phyloP scores from a whole-genome alignment of 129 eudicot species.

The Tagetes patula region DNA sequence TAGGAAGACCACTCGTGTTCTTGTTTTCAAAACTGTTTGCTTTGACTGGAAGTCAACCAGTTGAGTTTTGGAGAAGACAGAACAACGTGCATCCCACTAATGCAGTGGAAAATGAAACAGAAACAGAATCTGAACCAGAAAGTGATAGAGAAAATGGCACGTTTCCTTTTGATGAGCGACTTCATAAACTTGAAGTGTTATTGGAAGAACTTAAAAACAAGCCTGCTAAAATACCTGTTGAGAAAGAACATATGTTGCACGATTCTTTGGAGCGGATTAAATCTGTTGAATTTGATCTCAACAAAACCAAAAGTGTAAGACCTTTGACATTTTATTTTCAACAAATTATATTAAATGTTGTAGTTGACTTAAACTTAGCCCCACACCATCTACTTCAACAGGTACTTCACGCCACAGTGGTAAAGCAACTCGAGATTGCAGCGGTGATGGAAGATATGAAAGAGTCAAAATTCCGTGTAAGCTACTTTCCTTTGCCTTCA shows the following conservation, averaged over 20 bases:
- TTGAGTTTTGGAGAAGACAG: conserved; percentile 44
- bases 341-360: neutral
- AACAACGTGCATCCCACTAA: conserved; percentile 41
- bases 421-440: conserved; percentile 67
- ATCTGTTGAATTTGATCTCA: conserved; percentile 77
- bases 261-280: conserved; percentile 80
- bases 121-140: conserved; percentile 23
- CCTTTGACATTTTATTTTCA: conserved; percentile 17
- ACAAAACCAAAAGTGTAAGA: conserved; percentile 76
- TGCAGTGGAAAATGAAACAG: conserved; percentile 38
- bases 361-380: neutral
- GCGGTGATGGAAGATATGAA: conserved; percentile 52
- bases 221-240: conserved; percentile 58
- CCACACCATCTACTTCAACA: conserved; percentile 22
- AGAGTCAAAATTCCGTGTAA: conserved; percentile 58
- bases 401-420: conserved; percentile 69
- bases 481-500: conserved; percentile 25
- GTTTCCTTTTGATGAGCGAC: conserved; percentile 55
- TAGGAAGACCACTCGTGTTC: conserved; percentile 43
- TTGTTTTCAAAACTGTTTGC: conserved; percentile 41
- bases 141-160: conserved; percentile 26
- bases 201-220: conserved; percentile 60
- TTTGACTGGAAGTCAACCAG: conserved; percentile 34
- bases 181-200: conserved; percentile 52
- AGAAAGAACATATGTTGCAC: conserved; percentile 70